Evolutionary conservation across 352 stramenopile genomes (phyloP).

Genomic region (Vaucheria bursata): DNA sequence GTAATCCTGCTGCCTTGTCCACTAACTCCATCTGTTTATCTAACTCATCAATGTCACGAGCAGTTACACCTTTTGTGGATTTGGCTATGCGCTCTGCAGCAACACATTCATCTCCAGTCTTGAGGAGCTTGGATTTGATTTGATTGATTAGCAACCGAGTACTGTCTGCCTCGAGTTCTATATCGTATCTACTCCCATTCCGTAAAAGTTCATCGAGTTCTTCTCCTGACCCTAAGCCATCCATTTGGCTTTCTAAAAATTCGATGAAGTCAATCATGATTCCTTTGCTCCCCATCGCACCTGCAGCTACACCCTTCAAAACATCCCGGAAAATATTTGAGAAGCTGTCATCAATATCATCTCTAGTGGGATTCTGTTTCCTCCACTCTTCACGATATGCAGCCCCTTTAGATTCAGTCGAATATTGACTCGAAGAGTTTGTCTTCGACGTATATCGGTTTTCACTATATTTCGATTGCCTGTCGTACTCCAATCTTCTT

Average conservation of each 20-base stretch:
- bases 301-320: slow-evolving; percentile 14
- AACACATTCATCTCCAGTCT: background rate
- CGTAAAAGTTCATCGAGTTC: background rate
- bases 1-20: slow-evolving; percentile 27
- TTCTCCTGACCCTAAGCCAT: background rate
- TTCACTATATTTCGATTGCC: slow-evolving; percentile 3
- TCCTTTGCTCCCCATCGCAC: slow-evolving; percentile 15
- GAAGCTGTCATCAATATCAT: slow-evolving; percentile 47
- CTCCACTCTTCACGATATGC: slow-evolving; percentile 18
- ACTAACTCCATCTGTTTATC: slow-evolving; percentile 29
- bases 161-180: background rate
- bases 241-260: slow-evolving; percentile 40
- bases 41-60: slow-evolving; percentile 14
- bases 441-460: background rate
- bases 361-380: slow-evolving; percentile 19
- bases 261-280: slow-evolving; percentile 39
- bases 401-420: slow-evolving; percentile 5
- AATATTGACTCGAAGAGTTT: background rate
- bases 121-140: background rate
- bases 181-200: background rate
- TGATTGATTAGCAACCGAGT: background rate
- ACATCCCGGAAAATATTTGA: slow-evolving; percentile 40
- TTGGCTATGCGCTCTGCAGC: background rate
- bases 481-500: slow-evolving; percentile 24
- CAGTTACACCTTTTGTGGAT: background rate